Conservation (phyloP, 2,329 filamentous ascomycete species). For the Lasiodiplodia theobromae region DNA sequence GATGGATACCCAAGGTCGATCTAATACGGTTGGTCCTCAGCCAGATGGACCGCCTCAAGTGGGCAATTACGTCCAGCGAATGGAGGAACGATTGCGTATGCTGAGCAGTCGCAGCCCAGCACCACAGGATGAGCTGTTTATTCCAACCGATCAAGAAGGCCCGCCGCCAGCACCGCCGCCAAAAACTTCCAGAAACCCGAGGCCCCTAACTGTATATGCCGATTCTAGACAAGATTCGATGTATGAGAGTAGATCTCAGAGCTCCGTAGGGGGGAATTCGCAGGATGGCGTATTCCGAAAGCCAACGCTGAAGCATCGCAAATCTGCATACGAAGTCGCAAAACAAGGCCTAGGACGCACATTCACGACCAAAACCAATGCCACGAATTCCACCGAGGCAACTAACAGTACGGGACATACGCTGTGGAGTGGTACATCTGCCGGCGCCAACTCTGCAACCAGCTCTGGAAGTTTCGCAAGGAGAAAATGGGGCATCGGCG, state of each 20-base stretch:
- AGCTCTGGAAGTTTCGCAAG: constrained; percentile 93
- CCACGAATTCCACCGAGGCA: constrained; percentile 76
- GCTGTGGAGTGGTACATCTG: constrained; percentile 92
- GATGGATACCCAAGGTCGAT: constrained; percentile 13
- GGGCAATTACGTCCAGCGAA: constrained; percentile 86
- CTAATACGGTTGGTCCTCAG: constrained; percentile 37
- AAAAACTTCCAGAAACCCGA: constrained; percentile 55
- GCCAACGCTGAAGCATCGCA: constrained; percentile 63
- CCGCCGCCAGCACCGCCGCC: constrained; percentile 69
- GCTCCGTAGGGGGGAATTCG: constrained; percentile 38
- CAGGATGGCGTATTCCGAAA: constrained; percentile 28
- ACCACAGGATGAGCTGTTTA: constrained; percentile 59
- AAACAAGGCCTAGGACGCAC: constrained; percentile 75
- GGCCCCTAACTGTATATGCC: constrained; percentile 37
- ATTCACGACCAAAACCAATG: constrained; percentile 86
- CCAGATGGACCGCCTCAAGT: constrained; percentile 72
- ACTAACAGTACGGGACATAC: constrained; percentile 74
- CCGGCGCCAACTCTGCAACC: constrained; percentile 89
- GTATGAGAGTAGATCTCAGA: constrained; percentile 14
- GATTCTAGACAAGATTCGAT: constrained; percentile 1
- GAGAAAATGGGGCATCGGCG: constrained; percentile 63
- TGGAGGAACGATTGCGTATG: constrained; percentile 81
- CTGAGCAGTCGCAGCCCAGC: constrained; percentile 61
- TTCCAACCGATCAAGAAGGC: constrained; percentile 49
- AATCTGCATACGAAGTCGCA: constrained; percentile 80